These are phyloP conservation scores for Leishmania lainsoni DNA, from an alignment of 208 protist species.

Conservation along the genomic window DNA sequence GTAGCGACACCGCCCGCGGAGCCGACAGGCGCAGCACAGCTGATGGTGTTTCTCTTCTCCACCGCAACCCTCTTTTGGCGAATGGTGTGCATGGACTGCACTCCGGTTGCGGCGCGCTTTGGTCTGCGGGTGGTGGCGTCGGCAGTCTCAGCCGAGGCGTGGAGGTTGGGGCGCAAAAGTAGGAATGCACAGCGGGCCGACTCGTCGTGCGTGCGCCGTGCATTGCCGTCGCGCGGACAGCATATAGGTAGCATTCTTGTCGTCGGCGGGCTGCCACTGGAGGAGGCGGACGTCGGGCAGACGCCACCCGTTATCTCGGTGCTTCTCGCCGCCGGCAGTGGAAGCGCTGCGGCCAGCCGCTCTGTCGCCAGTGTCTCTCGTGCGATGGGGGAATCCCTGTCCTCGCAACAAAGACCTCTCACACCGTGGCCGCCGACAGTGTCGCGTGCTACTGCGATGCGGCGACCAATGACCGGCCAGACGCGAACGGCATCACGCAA, in stretches of 20 bases:
- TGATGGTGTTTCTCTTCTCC: constrained; percentile 65
- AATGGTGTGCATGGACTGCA: constrained; percentile 40
- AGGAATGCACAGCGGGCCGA: background rate
- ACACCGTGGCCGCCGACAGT: constrained; percentile 17
- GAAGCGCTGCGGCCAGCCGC: background rate
- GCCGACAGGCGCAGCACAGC: background rate
- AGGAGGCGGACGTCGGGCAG: constrained; percentile 18
- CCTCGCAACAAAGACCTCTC: background rate
- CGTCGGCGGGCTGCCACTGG: constrained; percentile 26
- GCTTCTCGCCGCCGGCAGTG: constrained; percentile 9
- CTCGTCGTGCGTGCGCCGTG: constrained; percentile 16
- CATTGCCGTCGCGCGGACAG: constrained; percentile 26
- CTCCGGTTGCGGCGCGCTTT: constrained; percentile 34
- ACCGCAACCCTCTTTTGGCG: constrained; percentile 64
- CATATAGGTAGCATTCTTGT: constrained; percentile 26
- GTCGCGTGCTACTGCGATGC: constrained; percentile 8
- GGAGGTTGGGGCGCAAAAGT: background rate
- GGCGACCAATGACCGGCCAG: constrained; percentile 12
- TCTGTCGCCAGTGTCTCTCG: background rate
- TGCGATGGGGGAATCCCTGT: background rate
- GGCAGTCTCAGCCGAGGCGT: background rate
- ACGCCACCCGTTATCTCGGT: constrained; percentile 27
- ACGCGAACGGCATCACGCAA: constrained; percentile 10
- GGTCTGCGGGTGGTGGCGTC: constrained; percentile 27
- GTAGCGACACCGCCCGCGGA: background rate